A percentile compares a stretch with the other conserved stretches of the same genome.
These are phyloP conservation scores for Erythrobasidium yunnanense DNA, from an alignment of 768 basidiomycete species.

Conservation along the genomic window DNA sequence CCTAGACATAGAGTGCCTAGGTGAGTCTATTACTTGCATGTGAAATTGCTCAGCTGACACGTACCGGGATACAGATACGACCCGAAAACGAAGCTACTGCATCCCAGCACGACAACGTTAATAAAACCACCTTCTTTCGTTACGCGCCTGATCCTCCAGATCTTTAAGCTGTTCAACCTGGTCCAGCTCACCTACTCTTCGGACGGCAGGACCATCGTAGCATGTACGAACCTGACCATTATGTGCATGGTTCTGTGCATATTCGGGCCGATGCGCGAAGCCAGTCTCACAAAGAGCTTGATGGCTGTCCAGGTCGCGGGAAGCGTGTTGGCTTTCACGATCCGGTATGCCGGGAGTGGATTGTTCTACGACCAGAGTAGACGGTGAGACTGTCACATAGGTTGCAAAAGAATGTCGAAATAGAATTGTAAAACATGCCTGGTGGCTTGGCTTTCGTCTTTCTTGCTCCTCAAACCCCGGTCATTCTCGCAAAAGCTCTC, in stretches of 20 bases:
- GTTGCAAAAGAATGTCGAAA: background rate
- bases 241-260: slow-evolving; percentile 71
- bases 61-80: slow-evolving; percentile 53
- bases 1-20: slow-evolving; percentile 86
- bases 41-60: background rate
- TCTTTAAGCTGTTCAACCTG: slow-evolving; percentile 56
- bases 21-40: slow-evolving; percentile 45
- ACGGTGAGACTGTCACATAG: slow-evolving; percentile 40
- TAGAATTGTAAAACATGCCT: background rate
- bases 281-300: slow-evolving; percentile 59
- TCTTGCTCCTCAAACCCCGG: too few species aligned
- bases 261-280: slow-evolving; percentile 76
- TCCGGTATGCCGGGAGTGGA: slow-evolving; percentile 80
- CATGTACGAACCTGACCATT: slow-evolving; percentile 80
- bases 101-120: slow-evolving; percentile 45
- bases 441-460: background rate
- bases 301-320: slow-evolving; percentile 69
- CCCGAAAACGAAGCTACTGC: slow-evolving; percentile 58
- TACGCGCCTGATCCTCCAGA: slow-evolving; percentile 50
- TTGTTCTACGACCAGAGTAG: slow-evolving; percentile 87
- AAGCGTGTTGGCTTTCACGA: slow-evolving; percentile 67
- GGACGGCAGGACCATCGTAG: slow-evolving; percentile 52
- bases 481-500: too few species aligned
- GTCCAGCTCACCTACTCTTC: slow-evolving; percentile 55
- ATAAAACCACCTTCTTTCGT: slow-evolving; percentile 36